phyloP scores from a whole-genome alignment of 2,329 filamentous ascomycete species.

The Parastagonospora avenae region DNA sequence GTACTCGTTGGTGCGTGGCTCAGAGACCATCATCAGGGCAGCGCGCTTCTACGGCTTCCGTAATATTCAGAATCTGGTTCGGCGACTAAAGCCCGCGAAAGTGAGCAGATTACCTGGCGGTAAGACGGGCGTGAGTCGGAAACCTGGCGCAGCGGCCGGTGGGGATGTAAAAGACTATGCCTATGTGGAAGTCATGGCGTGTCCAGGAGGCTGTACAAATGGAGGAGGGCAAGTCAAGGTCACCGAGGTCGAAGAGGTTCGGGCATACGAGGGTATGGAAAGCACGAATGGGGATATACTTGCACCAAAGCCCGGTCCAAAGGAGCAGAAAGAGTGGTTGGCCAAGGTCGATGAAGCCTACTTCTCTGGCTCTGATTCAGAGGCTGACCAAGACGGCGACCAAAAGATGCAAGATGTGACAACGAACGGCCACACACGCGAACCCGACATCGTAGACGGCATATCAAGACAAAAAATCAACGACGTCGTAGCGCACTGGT shows the following conservation, averaged over 20 bases:
- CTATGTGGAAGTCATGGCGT: slow-evolving; percentile 99
- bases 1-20: slow-evolving; percentile 68
- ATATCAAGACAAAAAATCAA: slow-evolving; percentile 71
- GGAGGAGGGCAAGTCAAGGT: slow-evolving; percentile 94
- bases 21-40: slow-evolving; percentile 42
- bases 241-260: slow-evolving; percentile 68
- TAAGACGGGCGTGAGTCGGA: slow-evolving; percentile 51
- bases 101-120: slow-evolving; percentile 60
- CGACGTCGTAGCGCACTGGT: slow-evolving; percentile 77
- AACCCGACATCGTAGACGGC: slow-evolving; percentile 58
- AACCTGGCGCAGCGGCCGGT: slow-evolving; percentile 71
- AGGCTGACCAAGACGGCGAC: slow-evolving; percentile 46
- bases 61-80: slow-evolving; percentile 96
- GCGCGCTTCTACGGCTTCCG: slow-evolving; percentile 96
- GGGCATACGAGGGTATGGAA: slow-evolving; percentile 38
- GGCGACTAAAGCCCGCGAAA: slow-evolving; percentile 82
- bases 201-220: slow-evolving; percentile 97
- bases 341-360: slow-evolving; percentile 70
- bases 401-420: slow-evolving; percentile 34
- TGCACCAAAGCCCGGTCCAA: slow-evolving; percentile 65
- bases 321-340: slow-evolving; percentile 78
- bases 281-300: slow-evolving; percentile 30
- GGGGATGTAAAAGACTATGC: slow-evolving; percentile 73
- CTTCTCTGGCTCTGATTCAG: slow-evolving; percentile 69
- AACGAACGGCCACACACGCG: slow-evolving; percentile 5